Percentiles rank a stretch among this genome's conserved stretches.
phyloP scores from a whole-genome alignment of 495 filamentous ascomycete genomes.

The Umbilicaria muhlenbergii region DNA sequence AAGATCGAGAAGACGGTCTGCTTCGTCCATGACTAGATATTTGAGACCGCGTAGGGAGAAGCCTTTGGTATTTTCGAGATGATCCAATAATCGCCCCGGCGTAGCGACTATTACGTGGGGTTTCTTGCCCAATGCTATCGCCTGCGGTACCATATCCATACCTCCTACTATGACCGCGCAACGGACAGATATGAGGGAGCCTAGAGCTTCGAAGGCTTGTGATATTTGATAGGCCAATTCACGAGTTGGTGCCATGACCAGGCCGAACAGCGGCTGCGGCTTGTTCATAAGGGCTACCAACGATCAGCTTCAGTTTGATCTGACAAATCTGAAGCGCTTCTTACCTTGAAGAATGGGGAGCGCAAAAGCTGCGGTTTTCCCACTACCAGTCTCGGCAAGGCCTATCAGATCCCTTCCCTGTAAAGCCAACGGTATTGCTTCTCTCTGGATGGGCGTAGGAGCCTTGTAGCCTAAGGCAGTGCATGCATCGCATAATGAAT shows the following conservation, averaged over 20 bases:
- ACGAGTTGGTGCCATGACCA: slow-evolving; percentile 79
- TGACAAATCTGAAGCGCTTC: neutral
- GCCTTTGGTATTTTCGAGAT: slow-evolving; percentile 92
- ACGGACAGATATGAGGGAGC: slow-evolving; percentile 64
- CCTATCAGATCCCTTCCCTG: slow-evolving; percentile 78
- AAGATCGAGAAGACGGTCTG: slow-evolving; percentile 80
- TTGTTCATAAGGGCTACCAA: slow-evolving; percentile 60
- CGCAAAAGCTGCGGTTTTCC: slow-evolving; percentile 87
- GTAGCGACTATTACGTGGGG: slow-evolving; percentile 79
- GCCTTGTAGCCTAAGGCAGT: slow-evolving; percentile 61
- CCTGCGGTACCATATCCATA: slow-evolving; percentile 86
- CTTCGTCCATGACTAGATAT: slow-evolving; percentile 91
- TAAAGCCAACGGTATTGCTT: slow-evolving; percentile 70
- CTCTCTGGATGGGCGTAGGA: slow-evolving; percentile 64
- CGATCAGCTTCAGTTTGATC: neutral
- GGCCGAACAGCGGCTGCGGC: slow-evolving; percentile 58
- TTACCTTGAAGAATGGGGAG: slow-evolving; percentile 68
- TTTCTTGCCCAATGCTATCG: slow-evolving; percentile 78
- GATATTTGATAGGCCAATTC: slow-evolving; percentile 87
- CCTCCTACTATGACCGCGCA: slow-evolving; percentile 75
- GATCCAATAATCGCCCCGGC: slow-evolving; percentile 79
- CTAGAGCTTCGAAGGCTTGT: slow-evolving; percentile 68
- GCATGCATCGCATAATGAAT: slow-evolving; percentile 78
- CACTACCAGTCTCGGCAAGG: slow-evolving; percentile 83
- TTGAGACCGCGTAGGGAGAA: slow-evolving; percentile 67